Evolutionary conservation across 2,329 filamentous ascomycete species (phyloP), one percentile per base, ranked within the genome.

Genomic region (Pseudogymnoascus sp.): DNA sequence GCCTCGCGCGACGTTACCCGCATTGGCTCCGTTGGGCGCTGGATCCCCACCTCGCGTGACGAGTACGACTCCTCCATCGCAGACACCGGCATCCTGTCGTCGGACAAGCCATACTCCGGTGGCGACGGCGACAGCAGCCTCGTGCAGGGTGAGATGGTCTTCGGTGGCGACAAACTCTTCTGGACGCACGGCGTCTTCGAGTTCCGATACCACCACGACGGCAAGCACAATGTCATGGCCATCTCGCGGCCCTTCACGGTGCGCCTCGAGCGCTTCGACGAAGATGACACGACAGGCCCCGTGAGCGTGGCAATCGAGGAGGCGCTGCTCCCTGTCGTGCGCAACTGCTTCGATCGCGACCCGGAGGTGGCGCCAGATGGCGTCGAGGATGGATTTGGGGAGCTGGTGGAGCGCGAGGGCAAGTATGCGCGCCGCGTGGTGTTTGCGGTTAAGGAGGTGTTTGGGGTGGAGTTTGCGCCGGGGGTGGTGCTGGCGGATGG

Each of bases 181-280:
- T 99, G 94, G 94, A 95, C 89, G 0, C 89, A 92, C 63, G 94
- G 94, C 59, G 89, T 95, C 2, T 99, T 96, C 69, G 94, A 99
- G 70, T 95, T 99, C 77, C 85, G 94, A 38, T 96, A 96, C 74
- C 94, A 99, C 74, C 94, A 99, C 73, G 86, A 90, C 66, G 91
- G 91, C 60, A 88, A 88, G 68, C 91, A 99, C 74, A 90, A 88
- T 65, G 92, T 95, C 69, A 94, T 99, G 89, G 84, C 90, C 15
- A 89, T 97, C 62, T 96, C 92, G 4, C 82, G 90, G 66, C 92
- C 94, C 0, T 99, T 99, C 67, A 92, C 96, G 72, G 87, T 97
- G 60, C 84, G 85, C 48, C 90, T 97, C 64, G 79, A 82, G 30
- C 86, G 85, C 41, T 95, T 96, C 67, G 88, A 90, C 64, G 82